A percentile compares a stretch with the other conserved stretches of the same genome.
Evolutionary conservation across 495 filamentous ascomycete genomes (phyloP).

Genomic region (Talaromyces nanjingensis): DNA sequence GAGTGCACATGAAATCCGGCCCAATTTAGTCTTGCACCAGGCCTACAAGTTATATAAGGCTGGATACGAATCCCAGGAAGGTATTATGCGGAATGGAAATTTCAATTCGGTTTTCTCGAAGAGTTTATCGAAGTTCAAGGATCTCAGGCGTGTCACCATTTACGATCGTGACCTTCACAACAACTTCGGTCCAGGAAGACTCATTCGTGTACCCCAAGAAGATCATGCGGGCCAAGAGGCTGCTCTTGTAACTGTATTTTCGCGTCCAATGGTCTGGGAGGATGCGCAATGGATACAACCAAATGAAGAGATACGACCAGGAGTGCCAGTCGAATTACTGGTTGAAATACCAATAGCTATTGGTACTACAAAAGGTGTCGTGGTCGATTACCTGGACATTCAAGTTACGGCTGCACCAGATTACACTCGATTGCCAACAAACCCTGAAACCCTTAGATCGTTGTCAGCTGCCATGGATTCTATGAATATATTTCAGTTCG

Average conservation of each 20-base stretch:
- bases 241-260: neutral
- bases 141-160: neutral
- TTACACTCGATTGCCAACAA: neutral
- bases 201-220: neutral
- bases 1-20: neutral
- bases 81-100: neutral
- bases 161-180: neutral
- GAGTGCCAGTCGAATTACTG: neutral
- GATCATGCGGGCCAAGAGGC: neutral
- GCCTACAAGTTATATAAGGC: neutral
- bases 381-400: neutral
- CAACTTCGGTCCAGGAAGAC: neutral
- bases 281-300: constrained; percentile 1
- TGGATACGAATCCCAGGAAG: neutral
- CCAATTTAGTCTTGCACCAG: neutral
- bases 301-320: neutral
- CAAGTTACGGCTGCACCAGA: neutral
- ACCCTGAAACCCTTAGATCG: neutral
- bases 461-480: neutral
- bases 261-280: constrained; percentile 2
- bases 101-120: neutral
- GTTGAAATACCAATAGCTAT: constrained; percentile 3
- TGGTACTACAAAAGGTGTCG: neutral
- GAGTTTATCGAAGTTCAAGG: neutral
- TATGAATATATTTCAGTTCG: neutral